Evolutionary conservation across 179 eudicot species (phyloP).

Genomic region (Actinidia arguta): DNA sequence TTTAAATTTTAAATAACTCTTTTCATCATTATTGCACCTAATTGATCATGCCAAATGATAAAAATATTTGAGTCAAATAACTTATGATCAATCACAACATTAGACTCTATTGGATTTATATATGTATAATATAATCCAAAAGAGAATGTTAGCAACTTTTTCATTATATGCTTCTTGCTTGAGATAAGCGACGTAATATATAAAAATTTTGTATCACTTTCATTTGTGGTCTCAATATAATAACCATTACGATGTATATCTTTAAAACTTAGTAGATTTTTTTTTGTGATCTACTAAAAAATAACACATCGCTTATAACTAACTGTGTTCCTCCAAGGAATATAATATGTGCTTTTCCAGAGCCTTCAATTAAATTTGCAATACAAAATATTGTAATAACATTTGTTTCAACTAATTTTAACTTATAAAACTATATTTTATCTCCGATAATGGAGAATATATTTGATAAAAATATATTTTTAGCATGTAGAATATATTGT

Average conservation of each 20-base stretch:
- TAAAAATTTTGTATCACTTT: too few relatives aligned
- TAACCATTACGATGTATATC: not conserved
- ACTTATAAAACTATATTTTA: not conserved
- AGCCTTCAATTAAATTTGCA: not conserved
- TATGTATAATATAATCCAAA: not conserved
- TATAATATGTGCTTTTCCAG: not conserved
- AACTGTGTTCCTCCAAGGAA: not conserved
- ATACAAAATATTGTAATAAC: not conserved
- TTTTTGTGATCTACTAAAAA: not conserved
- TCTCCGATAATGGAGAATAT: not conserved
- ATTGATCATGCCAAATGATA: too few relatives aligned
- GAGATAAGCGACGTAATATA: not conserved
- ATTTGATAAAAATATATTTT: too few relatives aligned
- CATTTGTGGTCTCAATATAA: too few relatives aligned
- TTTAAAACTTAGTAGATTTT: not conserved
- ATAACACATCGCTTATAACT: not conserved
- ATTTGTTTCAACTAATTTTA: not conserved
- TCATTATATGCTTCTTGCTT: not conserved
- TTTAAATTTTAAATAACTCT: too few relatives aligned
- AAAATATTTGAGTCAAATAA: too few relatives aligned
- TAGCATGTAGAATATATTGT: too few relatives aligned
- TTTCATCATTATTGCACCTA: too few relatives aligned
- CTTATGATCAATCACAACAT: too few relatives aligned
- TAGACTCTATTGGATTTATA: too few relatives aligned
- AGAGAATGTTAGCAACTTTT: not conserved